These are phyloP conservation scores for Smithsoniella earleae DNA, from an alignment of 163 green algal genomes.

Conservation along the genomic window DNA sequence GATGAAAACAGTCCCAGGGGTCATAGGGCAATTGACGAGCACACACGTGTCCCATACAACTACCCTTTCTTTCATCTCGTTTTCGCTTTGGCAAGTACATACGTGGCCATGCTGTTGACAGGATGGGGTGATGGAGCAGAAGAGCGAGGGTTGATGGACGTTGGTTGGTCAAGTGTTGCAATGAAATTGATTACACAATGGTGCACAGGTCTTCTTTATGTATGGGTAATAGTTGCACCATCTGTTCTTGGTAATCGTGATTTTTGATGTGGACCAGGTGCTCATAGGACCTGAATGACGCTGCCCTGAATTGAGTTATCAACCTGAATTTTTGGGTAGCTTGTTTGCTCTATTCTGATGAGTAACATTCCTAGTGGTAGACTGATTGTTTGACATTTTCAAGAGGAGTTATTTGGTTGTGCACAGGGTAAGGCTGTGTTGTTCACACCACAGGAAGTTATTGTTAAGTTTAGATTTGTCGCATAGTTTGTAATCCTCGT, in stretches of 20 bases:
- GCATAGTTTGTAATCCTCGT: no score
- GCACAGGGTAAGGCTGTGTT: background rate
- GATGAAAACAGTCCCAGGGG: slow-evolving; percentile 6
- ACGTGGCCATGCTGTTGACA: slow-evolving; percentile 97
- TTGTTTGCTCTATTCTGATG: no score
- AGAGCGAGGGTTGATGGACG: slow-evolving; percentile 55
- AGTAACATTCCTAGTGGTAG: no score
- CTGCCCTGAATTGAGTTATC: background rate
- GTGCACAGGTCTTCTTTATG: slow-evolving; percentile 73
- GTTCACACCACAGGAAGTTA: no score
- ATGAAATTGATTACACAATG: slow-evolving; percentile 81
- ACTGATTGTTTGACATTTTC: no score
- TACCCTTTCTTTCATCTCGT: slow-evolving; percentile 98
- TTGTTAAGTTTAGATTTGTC: no score
- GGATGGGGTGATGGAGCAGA: slow-evolving; percentile 60
- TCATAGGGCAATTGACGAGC: slow-evolving; percentile 44
- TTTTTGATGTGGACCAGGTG: slow-evolving; percentile 44
- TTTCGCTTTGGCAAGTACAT: slow-evolving; percentile 90
- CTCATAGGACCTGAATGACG: background rate
- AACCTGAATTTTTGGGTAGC: no score
- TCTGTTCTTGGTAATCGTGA: slow-evolving; percentile 78
- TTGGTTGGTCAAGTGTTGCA: slow-evolving; percentile 89
- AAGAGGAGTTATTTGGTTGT: background rate
- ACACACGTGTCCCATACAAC: slow-evolving; percentile 79
- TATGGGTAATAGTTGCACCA: slow-evolving; percentile 87